These are phyloP conservation scores for Capsicum pubescens DNA, from an alignment of 257 asterid genomes.

Conservation along the genomic window DNA sequence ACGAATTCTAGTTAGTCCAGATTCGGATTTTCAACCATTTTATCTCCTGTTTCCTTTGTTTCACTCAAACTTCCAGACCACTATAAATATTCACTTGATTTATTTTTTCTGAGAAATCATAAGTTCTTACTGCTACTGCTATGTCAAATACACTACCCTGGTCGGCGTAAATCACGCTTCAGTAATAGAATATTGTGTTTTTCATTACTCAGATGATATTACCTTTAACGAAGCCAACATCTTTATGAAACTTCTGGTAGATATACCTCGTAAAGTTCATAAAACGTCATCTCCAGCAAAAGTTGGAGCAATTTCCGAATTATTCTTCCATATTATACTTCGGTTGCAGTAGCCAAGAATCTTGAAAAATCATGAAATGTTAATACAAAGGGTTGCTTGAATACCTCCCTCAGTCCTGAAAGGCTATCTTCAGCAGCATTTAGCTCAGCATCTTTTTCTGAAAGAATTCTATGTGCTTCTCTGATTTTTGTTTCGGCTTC, in stretches of 20 bases:
- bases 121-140: background rate
- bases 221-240: constrained; percentile 1
- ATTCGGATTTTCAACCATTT: background rate
- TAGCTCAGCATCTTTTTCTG: constrained; percentile 75
- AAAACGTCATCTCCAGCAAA: background rate
- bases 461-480: constrained; percentile 63
- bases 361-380: background rate
- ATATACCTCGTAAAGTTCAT: background rate
- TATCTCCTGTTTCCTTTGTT: background rate
- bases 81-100: background rate
- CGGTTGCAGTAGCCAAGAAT: background rate
- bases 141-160: background rate
- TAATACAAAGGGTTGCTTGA: background rate
- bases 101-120: background rate
- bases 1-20: background rate
- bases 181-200: background rate
- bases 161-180: background rate
- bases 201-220: background rate
- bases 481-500: constrained; percentile 72
- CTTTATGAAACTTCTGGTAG: background rate
- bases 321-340: background rate
- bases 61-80: background rate
- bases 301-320: background rate
- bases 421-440: constrained; percentile 71
- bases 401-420: constrained; percentile 81